Base-by-base conservation (phyloP, 768 basidiomycete genomes). In the Tricholoma bakamatsutake region DNA sequence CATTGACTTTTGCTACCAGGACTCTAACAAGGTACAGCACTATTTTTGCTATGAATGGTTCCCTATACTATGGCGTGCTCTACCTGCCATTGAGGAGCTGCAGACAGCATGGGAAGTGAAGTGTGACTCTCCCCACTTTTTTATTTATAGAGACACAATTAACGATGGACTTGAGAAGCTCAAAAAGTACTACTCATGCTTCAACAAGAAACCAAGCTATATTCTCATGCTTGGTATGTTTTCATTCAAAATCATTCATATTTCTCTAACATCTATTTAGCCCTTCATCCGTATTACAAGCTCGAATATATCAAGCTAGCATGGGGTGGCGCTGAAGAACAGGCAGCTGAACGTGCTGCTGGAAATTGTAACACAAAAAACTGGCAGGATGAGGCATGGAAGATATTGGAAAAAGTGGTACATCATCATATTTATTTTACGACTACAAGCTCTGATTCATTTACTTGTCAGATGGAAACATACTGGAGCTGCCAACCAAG, bases 241-340 rank as follows among this genome's bases (percentile, higher is more conserved):
- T 30, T 53, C 30, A 13, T 39, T 34, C 17, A 34, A 30, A 11
- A 37, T 3, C 15, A 3, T n/a, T 37, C 13, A 21, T 7, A 7
- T 21, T 42, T 42, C 40, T 21, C 17, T 21, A 43, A 43, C 5
- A 18, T 40, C 4, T 39, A 18, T 35, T 17, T 43, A 68, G 66
- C 63, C 1, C 48, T 70, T 11, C 67, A 72, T 35, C 70, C 64
- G 0, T 73, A n/a, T n/a, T n/a, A n/a, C n/a, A n/a, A n/a, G n/a
- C n/a, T n/a, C n/a, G n/a, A n/a, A n/a, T n/a, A n/a, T n/a, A n/a
- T n/a, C n/a, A n/a, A n/a, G n/a, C n/a, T n/a, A n/a, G n/a, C n/a
- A n/a, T n/a, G n/a, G n/a, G n/a, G n/a, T n/a, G n/a, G n/a, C n/a
- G n/a, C n/a, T n/a, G n/a, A n/a, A n/a, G n/a, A n/a, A n/a, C n/a